Percentiles rank a stretch among this genome's conserved stretches.
These are phyloP conservation scores for Iberis amara DNA, from an alignment of 441 rosid species.

Conservation along the genomic window DNA sequence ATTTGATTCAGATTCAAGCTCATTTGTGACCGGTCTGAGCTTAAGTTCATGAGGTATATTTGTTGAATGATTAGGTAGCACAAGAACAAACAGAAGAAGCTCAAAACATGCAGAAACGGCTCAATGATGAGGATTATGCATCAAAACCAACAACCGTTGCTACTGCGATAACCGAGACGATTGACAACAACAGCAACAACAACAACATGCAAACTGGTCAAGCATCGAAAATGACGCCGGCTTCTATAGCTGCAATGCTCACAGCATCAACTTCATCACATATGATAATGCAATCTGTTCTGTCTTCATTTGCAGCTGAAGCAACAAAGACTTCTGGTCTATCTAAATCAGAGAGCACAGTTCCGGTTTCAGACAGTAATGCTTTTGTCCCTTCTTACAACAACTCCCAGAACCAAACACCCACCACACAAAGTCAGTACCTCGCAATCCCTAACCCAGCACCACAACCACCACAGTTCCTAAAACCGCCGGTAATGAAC, in stretches of 20 bases:
- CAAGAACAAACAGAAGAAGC: conserved; percentile 49
- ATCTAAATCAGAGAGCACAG: conserved; percentile 38
- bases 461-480: conserved; percentile 50
- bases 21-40: background rate
- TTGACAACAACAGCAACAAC: conserved; percentile 48
- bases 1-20: background rate
- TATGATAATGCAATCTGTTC: conserved; percentile 83
- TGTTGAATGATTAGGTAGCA: conserved; percentile 44
- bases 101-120: conserved; percentile 34
- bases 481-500: conserved; percentile 51
- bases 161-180: no score
- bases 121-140: conserved; percentile 26
- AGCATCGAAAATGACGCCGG: conserved; percentile 60
- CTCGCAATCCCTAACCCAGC: conserved; percentile 47
- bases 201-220: conserved; percentile 44
- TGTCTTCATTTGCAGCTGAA: conserved; percentile 87
- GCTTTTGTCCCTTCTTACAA: conserved; percentile 39
- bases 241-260: conserved; percentile 90
- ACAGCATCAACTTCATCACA: conserved; percentile 92
- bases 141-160: conserved; percentile 13
- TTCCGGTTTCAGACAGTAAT: conserved; percentile 41
- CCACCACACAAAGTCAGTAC: conserved; percentile 49
- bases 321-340: conserved; percentile 62
- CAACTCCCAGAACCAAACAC: conserved; percentile 44
- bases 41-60: conserved; percentile 8